phyloP scores from a whole-genome alignment of 306 rosid species.

The Fagus crenata region DNA sequence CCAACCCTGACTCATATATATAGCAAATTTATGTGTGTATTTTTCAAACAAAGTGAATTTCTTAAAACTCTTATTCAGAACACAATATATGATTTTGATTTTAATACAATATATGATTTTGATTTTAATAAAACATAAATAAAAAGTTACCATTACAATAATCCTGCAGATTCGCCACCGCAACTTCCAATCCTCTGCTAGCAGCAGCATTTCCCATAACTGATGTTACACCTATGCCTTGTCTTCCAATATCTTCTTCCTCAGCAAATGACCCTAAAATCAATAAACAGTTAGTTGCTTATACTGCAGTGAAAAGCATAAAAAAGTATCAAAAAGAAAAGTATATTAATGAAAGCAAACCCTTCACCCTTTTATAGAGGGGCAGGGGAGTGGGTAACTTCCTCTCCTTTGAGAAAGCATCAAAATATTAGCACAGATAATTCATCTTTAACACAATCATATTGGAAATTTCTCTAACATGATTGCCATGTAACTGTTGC shows the following conservation, averaged over 20 bases:
- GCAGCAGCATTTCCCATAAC: slow-evolving; percentile 86
- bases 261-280: slow-evolving; percentile 91
- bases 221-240: slow-evolving; percentile 64
- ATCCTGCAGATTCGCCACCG: slow-evolving; percentile 97
- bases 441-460: not conserved
- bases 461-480: not conserved
- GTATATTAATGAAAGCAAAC: not conserved
- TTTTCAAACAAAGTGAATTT: slow-evolving; percentile 15
- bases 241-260: slow-evolving; percentile 98
- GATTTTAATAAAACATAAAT: slow-evolving; percentile 4
- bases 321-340: slow-evolving; percentile 4
- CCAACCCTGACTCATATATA: too few species aligned
- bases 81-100: not conserved
- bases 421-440: not conserved
- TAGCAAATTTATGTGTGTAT: too few species aligned
- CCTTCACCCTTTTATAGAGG: not conserved
- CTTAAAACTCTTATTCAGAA: not conserved
- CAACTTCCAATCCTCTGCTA: slow-evolving; percentile 98
- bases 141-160: slow-evolving; percentile 75
- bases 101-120: not conserved
- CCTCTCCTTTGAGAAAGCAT: not conserved
- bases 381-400: not conserved
- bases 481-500: not conserved
- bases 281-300: slow-evolving; percentile 15
- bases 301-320: slow-evolving; percentile 11